Evolutionary conservation across 768 basidiomycete genomes (phyloP), one percentile per base, ranked within the genome.

Genomic region (Solioccasus polychromus): DNA sequence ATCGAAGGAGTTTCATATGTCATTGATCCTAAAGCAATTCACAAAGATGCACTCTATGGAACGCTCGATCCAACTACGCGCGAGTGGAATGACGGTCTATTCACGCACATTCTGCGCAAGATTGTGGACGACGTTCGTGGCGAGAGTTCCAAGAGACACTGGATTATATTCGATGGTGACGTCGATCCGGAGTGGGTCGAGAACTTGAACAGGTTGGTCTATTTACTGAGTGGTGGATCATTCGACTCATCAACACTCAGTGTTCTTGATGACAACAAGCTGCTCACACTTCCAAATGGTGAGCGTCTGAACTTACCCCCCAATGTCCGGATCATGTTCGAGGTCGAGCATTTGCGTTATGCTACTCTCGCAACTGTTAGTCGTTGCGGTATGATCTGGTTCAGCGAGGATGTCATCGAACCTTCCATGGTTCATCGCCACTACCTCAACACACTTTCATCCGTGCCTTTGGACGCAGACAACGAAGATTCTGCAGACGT

Each of bases 321-420:
- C 3, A 98, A 98, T 60, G 93, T 99, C 19, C 86, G 96, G 43
- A 94, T 99, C 66, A 95, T 99, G 92, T 98, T 99, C 63, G 96
- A 99, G 65, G 96, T 98, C 45, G 96, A 98, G 64, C 92, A 96
- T 65, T 79, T 99, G 54, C 88, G 85, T 58, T 99, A 95, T 64
- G 96, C 96, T 0, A 99, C 96, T 4, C 82, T 88, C 43, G 96
- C 96, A 14, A 99, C 96, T 22, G 96, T 99, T 75, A 96, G 92
- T 80, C 94, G 96, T 45, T 99, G 96, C 61, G 96, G 96, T 64
- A 99, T 99, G 96, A 95, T 99, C 57, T 99, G 96, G 96, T 99
- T 99, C 72, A 97, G 93, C 63, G 93, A 97, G 47, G 93, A 97
- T 53, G 83, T 96, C 38, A 82, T 99, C 22, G 86, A 91, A 52